Base-by-base conservation (phyloP, 805 yeast species). In the Kregervanrija pseudodelftensis region DNA sequence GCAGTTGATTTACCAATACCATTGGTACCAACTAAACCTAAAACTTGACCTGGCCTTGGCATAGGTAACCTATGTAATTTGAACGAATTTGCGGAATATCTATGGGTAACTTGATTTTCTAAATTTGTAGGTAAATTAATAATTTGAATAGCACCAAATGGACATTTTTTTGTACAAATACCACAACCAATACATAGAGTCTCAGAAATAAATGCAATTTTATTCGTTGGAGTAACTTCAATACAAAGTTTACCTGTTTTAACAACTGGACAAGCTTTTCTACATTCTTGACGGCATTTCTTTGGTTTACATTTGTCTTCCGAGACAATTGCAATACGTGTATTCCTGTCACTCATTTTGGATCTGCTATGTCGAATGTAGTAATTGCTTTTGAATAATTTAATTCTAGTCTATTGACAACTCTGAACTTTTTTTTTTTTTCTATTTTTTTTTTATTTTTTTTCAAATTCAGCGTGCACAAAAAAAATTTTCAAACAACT, bases 1-100 rank as follows among this genome's bases (percentile, higher is more conserved):
- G 99, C 99, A 14, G 99, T 93, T 11, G 95, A 85, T 65, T 93
- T 93, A 60, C 99, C 99, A 61, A 93, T 93, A 89, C 99, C 99
- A 73, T 93, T 93, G 49, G 97, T 87, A 60, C 99, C 99, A 42
- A 93, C 99, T 55, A 93, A 77, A 55, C 99, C 99, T 53, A 93
- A 74, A 30, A 93, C 99, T 70, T 93, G 99, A 49, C 98, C 98
- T 2, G 99, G 98, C 70, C 99, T 85, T 51, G 99, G 99, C 46
- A 95, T 90, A 22, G 99, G 99, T 59, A 93, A 75, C 67, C 99
- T 79, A 67, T 93, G 99, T 61, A 93, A 77, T 68, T 93, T 93
- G 80, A 93, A 93, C 45, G 96, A 87, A 68, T 93, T 93, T 44
- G 98, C 99, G 40, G 96, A 87, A 68, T 93, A 93, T 73, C 99